Percentiles rank a stretch among this genome's conserved stretches.
Evolutionary conservation across 768 basidiomycete genomes (phyloP).

Genomic region (Mycena indigotica): DNA sequence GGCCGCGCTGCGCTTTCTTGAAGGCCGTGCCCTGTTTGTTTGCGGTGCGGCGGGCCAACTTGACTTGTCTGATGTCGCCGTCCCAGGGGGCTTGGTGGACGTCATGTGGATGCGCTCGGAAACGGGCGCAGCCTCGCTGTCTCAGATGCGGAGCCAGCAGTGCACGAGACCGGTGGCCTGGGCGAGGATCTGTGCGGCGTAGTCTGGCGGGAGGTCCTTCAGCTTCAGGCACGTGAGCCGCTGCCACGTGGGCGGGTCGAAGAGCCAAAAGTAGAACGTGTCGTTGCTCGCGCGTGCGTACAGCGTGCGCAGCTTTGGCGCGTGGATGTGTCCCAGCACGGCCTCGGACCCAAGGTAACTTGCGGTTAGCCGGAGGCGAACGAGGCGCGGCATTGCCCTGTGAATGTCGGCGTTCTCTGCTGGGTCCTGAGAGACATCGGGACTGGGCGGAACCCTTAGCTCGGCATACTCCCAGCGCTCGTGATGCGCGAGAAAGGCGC

Average conservation of each 20-base stretch:
- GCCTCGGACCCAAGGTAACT: background rate
- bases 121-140: too few species aligned
- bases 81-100: conserved; percentile 10
- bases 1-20: conserved; percentile 5
- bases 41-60: background rate
- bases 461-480: background rate
- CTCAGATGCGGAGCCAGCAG: background rate
- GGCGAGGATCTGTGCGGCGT: background rate
- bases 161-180: background rate
- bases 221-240: background rate
- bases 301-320: background rate
- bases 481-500: background rate
- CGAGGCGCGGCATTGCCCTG: background rate
- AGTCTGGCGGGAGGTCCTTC: background rate
- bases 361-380: background rate
- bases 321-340: background rate
- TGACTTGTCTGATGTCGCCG: conserved; percentile 1
- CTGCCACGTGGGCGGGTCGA: background rate
- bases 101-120: too few species aligned
- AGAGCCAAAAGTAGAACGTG: background rate
- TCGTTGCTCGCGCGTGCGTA: background rate
- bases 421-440: background rate
- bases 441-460: background rate
- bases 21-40: background rate
- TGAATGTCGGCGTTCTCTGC: background rate